phyloP scores from a whole-genome alignment of 805 yeast species.

The Candida gorgasii region DNA sequence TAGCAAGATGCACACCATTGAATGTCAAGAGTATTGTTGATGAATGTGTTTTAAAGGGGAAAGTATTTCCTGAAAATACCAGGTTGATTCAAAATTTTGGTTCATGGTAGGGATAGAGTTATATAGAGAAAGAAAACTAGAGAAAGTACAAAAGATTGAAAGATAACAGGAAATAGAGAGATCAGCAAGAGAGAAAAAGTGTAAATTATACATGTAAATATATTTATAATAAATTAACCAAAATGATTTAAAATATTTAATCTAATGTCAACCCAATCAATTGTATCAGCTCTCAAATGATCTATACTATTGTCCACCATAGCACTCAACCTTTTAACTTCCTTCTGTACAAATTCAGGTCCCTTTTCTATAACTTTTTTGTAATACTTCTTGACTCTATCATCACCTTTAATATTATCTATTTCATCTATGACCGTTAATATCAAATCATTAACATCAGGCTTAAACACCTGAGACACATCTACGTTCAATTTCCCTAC shows the following conservation, averaged over 20 bases:
- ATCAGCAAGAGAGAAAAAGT: no score
- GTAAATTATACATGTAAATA: no score
- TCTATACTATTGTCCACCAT: constrained; percentile 38
- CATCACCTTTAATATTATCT: constrained; percentile 6
- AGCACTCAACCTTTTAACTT: constrained; percentile 45
- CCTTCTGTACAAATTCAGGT: constrained; percentile 44
- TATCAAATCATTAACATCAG: constrained; percentile 13
- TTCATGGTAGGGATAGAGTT: no score
- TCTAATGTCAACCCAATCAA: constrained; percentile 54
- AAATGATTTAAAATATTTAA: constrained; percentile 45
- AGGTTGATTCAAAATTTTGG: constrained; percentile 55
- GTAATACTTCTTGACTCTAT: constrained; percentile 37
- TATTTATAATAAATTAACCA: no score
- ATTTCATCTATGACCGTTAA: constrained; percentile 6
- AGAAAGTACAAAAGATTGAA: background rate
- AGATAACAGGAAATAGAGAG: no score
- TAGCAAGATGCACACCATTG: constrained; percentile 80
- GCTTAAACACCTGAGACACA: constrained; percentile 14
- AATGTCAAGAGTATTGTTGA: constrained; percentile 74
- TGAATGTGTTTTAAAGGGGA: constrained; percentile 69
- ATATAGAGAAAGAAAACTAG: no score
- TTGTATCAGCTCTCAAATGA: constrained; percentile 38
- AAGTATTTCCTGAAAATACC: constrained; percentile 69
- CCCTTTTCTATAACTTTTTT: constrained; percentile 46
- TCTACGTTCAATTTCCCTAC: constrained; percentile 28